These are phyloP conservation scores for Saprolegnia parasitica DNA, from an alignment of 352 stramenopile species.

Conservation along the genomic window DNA sequence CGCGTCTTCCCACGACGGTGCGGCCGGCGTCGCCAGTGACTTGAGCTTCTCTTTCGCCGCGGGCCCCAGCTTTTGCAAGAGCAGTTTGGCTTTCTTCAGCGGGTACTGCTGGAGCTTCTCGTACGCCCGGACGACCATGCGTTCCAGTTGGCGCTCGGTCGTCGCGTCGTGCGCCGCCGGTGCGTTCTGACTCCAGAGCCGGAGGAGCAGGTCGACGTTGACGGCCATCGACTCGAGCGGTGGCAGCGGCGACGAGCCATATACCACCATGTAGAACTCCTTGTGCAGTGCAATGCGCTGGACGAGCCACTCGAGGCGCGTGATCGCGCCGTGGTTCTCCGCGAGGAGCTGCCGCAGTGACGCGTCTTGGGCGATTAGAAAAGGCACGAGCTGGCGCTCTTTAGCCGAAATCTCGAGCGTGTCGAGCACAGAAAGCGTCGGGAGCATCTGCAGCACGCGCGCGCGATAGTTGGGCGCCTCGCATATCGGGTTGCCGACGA, in stretches of 20 bases:
- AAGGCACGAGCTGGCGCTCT: constrained; percentile 47
- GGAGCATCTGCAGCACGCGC: constrained; percentile 47
- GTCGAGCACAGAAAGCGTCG: constrained; percentile 53
- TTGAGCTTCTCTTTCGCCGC: constrained; percentile 25
- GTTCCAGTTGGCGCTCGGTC: constrained; percentile 46
- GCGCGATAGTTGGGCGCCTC: constrained; percentile 66
- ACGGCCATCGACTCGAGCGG: constrained; percentile 40
- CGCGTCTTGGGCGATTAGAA: constrained; percentile 52
- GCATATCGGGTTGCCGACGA: constrained; percentile 70
- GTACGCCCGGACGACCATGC: constrained; percentile 57
- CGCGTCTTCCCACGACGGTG: constrained; percentile 58
- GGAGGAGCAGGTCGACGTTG: constrained; percentile 42
- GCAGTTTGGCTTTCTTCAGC: constrained; percentile 57
- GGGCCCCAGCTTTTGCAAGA: constrained; percentile 55
- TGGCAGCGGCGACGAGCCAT: constrained; percentile 48
- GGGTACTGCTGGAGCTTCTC: constrained; percentile 53
- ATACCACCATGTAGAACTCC: constrained; percentile 53
- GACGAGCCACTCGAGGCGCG: constrained; percentile 57
- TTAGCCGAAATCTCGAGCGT: constrained; percentile 49
- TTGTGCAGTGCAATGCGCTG: constrained; percentile 46
- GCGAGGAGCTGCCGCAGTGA: constrained; percentile 46
- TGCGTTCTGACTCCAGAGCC: constrained; percentile 46
- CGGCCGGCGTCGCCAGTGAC: constrained; percentile 9
- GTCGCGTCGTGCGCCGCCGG: constrained; percentile 33
- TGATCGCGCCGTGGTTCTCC: constrained; percentile 64